Conservation (phyloP, 805 yeast genomes). For the Cyberlindnera bimundalis region DNA sequence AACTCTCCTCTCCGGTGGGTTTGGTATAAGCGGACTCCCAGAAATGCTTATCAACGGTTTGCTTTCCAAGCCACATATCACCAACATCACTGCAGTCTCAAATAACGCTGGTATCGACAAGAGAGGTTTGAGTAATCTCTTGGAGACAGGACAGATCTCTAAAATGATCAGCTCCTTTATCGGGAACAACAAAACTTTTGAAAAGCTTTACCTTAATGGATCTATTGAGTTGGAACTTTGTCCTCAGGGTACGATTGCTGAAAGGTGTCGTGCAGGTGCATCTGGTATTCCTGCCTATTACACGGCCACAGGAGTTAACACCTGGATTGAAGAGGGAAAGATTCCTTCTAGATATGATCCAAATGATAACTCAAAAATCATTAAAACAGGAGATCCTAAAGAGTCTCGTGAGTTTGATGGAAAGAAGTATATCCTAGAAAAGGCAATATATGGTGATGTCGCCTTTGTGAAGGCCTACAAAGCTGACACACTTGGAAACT, state of each 20-base stretch:
- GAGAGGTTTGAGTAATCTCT: slow-evolving; percentile 39
- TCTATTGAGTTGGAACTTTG: slow-evolving; percentile 43
- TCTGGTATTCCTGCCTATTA: slow-evolving; percentile 49
- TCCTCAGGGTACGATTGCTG: slow-evolving; percentile 53
- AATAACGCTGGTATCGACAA: slow-evolving; percentile 48
- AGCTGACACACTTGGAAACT: slow-evolving; percentile 47
- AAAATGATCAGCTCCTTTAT: slow-evolving; percentile 46
- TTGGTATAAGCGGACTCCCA: slow-evolving; percentile 47
- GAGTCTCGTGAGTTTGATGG: slow-evolving; percentile 44
- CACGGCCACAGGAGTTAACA: slow-evolving; percentile 48
- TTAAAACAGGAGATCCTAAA: slow-evolving; percentile 35
- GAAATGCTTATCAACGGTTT: slow-evolving; percentile 41
- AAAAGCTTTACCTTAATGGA: slow-evolving; percentile 39
- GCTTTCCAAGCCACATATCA: slow-evolving; percentile 31
- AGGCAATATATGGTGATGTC: slow-evolving; percentile 44
- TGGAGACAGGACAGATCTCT: slow-evolving; percentile 40
- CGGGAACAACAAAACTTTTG: slow-evolving; percentile 42
- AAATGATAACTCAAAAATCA: slow-evolving; percentile 28
- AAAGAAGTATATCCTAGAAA: slow-evolving; percentile 39
- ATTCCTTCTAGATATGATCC: slow-evolving; percentile 40
- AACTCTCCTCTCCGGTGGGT: slow-evolving; percentile 45
- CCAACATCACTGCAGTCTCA: slow-evolving; percentile 41
- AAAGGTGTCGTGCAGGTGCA: slow-evolving; percentile 22
- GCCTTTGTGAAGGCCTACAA: slow-evolving; percentile 46
- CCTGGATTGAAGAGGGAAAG: slow-evolving; percentile 49